Base-by-base conservation (phyloP, 768 basidiomycete species). In the Amanita inopinata region DNA sequence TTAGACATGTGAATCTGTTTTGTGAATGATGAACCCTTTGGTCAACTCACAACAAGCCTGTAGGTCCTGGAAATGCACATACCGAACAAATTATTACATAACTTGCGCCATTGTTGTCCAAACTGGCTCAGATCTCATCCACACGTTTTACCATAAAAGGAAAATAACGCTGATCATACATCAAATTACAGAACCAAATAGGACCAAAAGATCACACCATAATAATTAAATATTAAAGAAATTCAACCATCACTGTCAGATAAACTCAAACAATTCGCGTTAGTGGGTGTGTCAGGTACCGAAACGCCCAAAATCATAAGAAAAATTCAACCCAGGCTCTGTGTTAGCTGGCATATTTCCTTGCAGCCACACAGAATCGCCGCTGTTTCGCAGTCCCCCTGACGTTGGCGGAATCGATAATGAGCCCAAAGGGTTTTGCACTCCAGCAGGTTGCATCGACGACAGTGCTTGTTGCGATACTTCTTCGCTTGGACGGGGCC, bases 401-500 rank as follows among this genome's bases (percentile, higher is more conserved):
- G 32, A n/a, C 18, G 31, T 33, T 20, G 31, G 5, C 23, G 41
- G 41, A 19, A 43, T 43, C 7, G 41, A 43, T 23, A 43, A 25
- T 15, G 41, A 20, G 33, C 35, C 41, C 23, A 43, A 15, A 2
- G 33, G 41, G 17, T 22, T 24, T 22, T 34, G 40, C 30, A 41
- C 19, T 19, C 30, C 28, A 30, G 46, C 32, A 7, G 57, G 42
- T n/a, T 52, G 38, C 31, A 49, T 19, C 9, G 48, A 37, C 27
- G 54, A 50, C 14, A 57, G 43, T 37, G 49, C 33, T 4, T 55
- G 39, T 35, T 47, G 46, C 18, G 49, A 46, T n/a, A 51, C 40
- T 12, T 48, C 48, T 38, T 60, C 61, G 39, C 54, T 60, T 27
- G 62, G 53, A 27, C 73, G 70, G 15, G 78, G 74, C 76, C 78